Base-by-base conservation (phyloP, 208 protist species). In the Leishmania lainsoni region DNA sequence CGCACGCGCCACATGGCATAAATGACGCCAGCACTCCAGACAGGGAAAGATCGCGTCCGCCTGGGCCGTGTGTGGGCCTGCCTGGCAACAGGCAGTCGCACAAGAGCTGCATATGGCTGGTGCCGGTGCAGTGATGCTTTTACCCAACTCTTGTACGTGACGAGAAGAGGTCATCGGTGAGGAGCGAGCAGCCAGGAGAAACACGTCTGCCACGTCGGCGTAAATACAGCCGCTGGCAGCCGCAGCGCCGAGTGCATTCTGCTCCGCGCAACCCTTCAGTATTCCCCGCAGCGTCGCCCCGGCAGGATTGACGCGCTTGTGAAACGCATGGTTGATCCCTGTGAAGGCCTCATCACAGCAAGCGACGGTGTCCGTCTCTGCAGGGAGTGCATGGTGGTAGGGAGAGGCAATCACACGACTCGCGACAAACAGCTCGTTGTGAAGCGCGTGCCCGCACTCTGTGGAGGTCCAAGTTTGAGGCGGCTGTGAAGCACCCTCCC, bases 251-350 rank as follows among this genome's bases (percentile, higher is more conserved):
- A 97, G 86, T 22, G 92, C 90, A 81, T 97, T 97, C 78, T 97
- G 94, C 89, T 97, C 94, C 12, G 94, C 94, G 74, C 94, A 97
- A 5, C 94, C 94, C 65, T 91, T 93, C 72, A 97, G 84, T 54
- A 97, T 92, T 6, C 94, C 94, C 1, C 84, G 88, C 8, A 96
- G 83, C 39, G 81, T 88, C 5, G 85, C 80, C 32, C 75, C 84
- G 17, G 66, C 70, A 5, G 78, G 70, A 83, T 96, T 97, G 35
- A 93, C 81, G 42, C 86, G 58, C 51, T 86, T 80, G 83, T 97
- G 92, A 42, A 93, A 81, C 0, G 92, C 90, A 72, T 95, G 85
- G 80, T 97, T 97, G 35, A 97, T 89, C 6, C 94, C 94, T 6
- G 88, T 92, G 65, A 89, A 87, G n/a, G 68, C 71, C 39, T 77